Evolutionary conservation across 768 basidiomycete species (phyloP), one percentile per base, ranked within the genome.

Genomic region (Lactarius sp.): DNA sequence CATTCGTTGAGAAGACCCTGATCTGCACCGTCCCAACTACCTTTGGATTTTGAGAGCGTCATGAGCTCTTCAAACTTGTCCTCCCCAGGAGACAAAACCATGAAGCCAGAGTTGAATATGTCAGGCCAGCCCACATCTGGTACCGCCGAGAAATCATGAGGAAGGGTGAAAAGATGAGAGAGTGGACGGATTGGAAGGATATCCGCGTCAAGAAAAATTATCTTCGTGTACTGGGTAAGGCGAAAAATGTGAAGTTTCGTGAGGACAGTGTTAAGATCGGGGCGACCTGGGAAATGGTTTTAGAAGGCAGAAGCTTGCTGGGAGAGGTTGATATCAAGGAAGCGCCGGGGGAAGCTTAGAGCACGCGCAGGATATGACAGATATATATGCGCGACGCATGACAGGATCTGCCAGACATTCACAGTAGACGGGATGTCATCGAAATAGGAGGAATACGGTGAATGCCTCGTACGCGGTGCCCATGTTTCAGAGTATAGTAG

Each of bases 51-150:
- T 65, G 94, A 79, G 61, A 97, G 80, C 16, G 81, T 76, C 65
- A 79, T 81, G 61, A 98, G 78, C 56, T 88, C 81, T 7, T 80
- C 77, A 73, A 96, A 99, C 71, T 94, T 94, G 66, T 87, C 85
- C 69, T 90, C 82, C 10, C 86, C 85, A 1, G 94, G 94, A 58
- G 83, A 80, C 42, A 94, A 75, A 56, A 98, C 94, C 76, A 99
- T 82, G 52, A 98, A 87, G 44, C 97, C 97, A 27, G 95, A 96
- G 74, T 99, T 99, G 80, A 99, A 99, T 65, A 97, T 95, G 75
- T 99, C 97, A 46, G 97, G 97, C 97, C 97, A 99, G 69, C 97
- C 97, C 37, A 94, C 92, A 74, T 99, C 97, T 12, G 97, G 94
- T 8, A 87, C 90, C 9, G 97, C 97, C 47, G 94, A 88, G 72